Evolutionary conservation across 768 basidiomycete species (phyloP), one percentile per base, ranked within the genome.

Genomic region (Hypholoma sublateritium): DNA sequence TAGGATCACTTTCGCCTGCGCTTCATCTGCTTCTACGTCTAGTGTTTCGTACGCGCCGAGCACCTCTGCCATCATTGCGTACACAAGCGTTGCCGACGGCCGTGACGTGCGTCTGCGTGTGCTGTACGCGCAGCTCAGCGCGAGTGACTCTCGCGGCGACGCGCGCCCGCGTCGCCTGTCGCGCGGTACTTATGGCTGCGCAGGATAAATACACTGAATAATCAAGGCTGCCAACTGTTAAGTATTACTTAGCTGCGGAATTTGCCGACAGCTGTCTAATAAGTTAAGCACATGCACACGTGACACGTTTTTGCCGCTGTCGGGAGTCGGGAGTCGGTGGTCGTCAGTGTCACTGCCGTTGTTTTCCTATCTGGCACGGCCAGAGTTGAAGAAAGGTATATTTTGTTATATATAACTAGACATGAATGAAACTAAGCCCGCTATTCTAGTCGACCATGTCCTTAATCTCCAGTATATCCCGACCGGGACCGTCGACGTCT

Each of bases 1-100:
- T 11, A 88, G 73, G 51, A 89, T 81, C 0, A 65, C 63, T 34
- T 77, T 74, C 1, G 86, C 87, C 2, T 76, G 69, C 19, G 70
- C 70, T 58, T 79, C 80, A 25, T 77, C 74, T 3, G 69, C 74
- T 11, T 74, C 73, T 0, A 77, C 69, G 57, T 75, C 73, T 13
- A 77, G 59, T 36, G 60, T 49, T 46, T 69, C 68, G 56, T 68
- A 70, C 12, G 68, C 66, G 5, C 60, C 61, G 36, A 70, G 68
- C 5, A 70, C 59, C 21, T 73, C 66, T 22, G 53, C 61, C 59
- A 65, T 63, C 1, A 62, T 39, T 14, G 62, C 57, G 24, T 70
- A 62, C 1, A 62, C 67, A 58, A 72, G 60, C 37, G n/a, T n/a
- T n/a, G 67, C 49, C 3, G 65, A 56, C n/a, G n/a, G n/a, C n/a